phyloP scores from a whole-genome alignment of 2,329 filamentous ascomycete genomes.

The Ascochyta viciae-villosae region DNA sequence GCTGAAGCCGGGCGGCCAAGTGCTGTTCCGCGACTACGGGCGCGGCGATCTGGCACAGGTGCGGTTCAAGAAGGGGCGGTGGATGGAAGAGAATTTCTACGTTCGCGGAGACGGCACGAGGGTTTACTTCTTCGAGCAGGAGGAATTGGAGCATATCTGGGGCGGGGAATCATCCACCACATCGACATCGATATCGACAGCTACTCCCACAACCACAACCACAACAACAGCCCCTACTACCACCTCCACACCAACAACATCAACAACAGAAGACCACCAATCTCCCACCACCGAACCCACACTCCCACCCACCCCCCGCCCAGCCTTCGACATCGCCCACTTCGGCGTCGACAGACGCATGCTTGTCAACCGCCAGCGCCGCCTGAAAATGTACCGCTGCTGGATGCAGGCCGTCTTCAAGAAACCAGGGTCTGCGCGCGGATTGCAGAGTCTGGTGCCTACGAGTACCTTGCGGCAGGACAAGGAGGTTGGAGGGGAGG shows the following conservation, averaged over 20 bases:
- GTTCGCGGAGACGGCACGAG: conserved; percentile 93
- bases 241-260: neutral
- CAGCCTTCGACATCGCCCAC: conserved; percentile 71
- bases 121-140: conserved; percentile 95
- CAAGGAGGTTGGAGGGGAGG: conserved; percentile 18
- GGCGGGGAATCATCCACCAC: conserved; percentile 48
- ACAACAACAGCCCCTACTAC: neutral
- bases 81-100: conserved; percentile 96
- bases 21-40: conserved; percentile 96
- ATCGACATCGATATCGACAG: conserved; percentile 2
- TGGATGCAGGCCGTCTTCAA: conserved; percentile 89
- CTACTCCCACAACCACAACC: neutral
- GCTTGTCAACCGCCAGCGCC: conserved; percentile 87
- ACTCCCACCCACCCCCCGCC: conserved; percentile 15
- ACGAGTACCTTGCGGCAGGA: conserved; percentile 46
- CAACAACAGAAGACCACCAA: neutral
- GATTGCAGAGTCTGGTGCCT: conserved; percentile 38
- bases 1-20: conserved; percentile 89
- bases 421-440: conserved; percentile 56
- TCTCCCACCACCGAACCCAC: too few relatives aligned
- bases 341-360: conserved; percentile 86
- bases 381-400: conserved; percentile 98
- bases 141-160: conserved; percentile 85
- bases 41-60: conserved; percentile 95
- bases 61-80: conserved; percentile 93